A percentile compares a stretch with the other conserved stretches of the same genome.
Conservation (phyloP, 768 basidiomycete species). For the Polyporus arcularius region DNA sequence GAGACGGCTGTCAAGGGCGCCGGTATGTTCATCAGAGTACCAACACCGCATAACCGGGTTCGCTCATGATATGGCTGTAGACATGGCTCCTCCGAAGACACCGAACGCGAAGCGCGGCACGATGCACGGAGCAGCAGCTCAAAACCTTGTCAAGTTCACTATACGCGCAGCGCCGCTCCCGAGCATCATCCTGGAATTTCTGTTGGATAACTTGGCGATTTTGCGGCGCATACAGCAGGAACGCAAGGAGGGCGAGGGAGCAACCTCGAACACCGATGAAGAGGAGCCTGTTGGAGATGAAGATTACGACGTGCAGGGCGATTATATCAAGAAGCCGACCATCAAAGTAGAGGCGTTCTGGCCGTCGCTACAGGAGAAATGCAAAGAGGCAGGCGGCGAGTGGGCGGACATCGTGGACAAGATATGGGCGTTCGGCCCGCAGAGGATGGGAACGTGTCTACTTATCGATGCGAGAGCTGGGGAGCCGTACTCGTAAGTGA, state of each 20-base stretch:
- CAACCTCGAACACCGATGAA: background rate
- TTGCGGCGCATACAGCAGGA: conserved; percentile 62
- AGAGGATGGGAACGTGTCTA: conserved; percentile 81
- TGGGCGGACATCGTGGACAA: conserved; percentile 74
- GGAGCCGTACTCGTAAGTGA: conserved; percentile 56
- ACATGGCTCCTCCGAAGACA: conserved; percentile 86
- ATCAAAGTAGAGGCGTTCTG: conserved; percentile 82
- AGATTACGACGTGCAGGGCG: conserved; percentile 51
- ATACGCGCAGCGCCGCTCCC: conserved; percentile 86
- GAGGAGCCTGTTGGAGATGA: conserved; percentile 29
- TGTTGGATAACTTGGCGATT: conserved; percentile 68
- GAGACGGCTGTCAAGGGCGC: conserved; percentile 85
- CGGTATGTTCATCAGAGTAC: conserved; percentile 45
- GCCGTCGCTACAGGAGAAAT: conserved; percentile 63
- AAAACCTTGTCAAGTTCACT: conserved; percentile 76
- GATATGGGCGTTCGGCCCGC: conserved; percentile 93
- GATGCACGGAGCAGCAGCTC: conserved; percentile 65
- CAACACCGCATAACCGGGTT: background rate
- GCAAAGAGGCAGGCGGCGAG: conserved; percentile 67
- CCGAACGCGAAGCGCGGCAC: conserved; percentile 74
- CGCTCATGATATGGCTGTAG: conserved; percentile 40
- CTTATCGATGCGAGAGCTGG: conserved; percentile 72
- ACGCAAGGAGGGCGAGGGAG: conserved; percentile 23
- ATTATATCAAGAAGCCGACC: conserved; percentile 60
- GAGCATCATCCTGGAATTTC: conserved; percentile 65